Evolutionary conservation across 1,139 yeast species (phyloP), one percentile per base, ranked within the genome.

Genomic region (Groenewaldozyma sp.): DNA sequence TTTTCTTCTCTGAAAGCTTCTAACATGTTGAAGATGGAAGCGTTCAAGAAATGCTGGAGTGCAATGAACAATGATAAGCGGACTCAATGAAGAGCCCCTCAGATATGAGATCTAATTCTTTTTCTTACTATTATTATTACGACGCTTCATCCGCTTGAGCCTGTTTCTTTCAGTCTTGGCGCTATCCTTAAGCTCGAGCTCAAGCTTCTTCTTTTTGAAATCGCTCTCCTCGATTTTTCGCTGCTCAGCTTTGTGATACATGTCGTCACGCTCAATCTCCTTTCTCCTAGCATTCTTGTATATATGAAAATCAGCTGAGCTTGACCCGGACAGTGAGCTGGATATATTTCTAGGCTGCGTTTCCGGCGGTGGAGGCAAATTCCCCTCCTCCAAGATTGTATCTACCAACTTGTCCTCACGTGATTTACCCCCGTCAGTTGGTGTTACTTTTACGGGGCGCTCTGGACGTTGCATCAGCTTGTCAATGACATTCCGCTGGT

Each of bases 41-140:
- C 74, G 1, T 80, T 81, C 54, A 68, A 73, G 38, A 67, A 72
- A 50, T 81, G 93, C 60, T 81, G 93, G 93, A 73, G 62, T 6
- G 58, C 46, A 14, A 69, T 76, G 55, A 67, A 70, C 44, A 81
- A 81, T 53, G 68, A 78, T 56, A 64, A 64, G 40, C 60, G 88
- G 31, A 52, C 56, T 11, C n/a, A n/a, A n/a, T n/a, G n/a, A n/a
- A n/a, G n/a, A n/a, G n/a, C n/a, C n/a, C n/a, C n/a, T n/a, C n/a
- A n/a, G n/a, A n/a, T n/a, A n/a, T n/a, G n/a, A n/a, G n/a, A n/a
- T n/a, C n/a, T n/a, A n/a, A n/a, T n/a, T n/a, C n/a, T n/a, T n/a
- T n/a, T n/a, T n/a, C n/a, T n/a, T n/a, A n/a, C n/a, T n/a, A n/a
- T n/a, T n/a, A n/a, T 40, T 44, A 21, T 26, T 37, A 16, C 48